Evolutionary conservation across 73 alveolate species (phyloP).

Genomic region (Tetrahymena malaccensis): DNA sequence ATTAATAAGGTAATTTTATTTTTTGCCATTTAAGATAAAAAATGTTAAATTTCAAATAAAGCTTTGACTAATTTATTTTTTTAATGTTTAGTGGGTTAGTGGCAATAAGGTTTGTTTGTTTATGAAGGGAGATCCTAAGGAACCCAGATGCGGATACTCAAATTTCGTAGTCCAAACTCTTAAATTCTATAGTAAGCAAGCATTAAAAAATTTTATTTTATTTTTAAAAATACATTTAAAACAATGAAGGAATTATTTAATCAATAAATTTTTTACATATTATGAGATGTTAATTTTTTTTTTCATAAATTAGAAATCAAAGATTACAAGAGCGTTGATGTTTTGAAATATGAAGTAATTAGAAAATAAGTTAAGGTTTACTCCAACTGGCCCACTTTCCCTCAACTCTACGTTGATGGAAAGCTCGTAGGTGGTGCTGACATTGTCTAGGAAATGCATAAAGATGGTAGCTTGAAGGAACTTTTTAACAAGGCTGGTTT

Average conservation of each 20-base stretch:
- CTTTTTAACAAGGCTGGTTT: slow-evolving; percentile 11
- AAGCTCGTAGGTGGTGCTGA: slow-evolving; percentile 80
- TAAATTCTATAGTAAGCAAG: slow-evolving; percentile 3
- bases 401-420: slow-evolving; percentile 61
- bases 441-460: slow-evolving; percentile 75
- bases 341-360: slow-evolving; percentile 48
- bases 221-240: no score
- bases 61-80: not conserved
- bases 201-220: no score
- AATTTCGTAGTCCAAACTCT: slow-evolving; percentile 62
- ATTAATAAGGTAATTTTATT: not conserved
- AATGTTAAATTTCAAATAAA: not conserved
- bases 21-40: not conserved
- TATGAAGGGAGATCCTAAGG: slow-evolving; percentile 78
- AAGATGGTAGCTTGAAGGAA: slow-evolving; percentile 67
- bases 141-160: slow-evolving; percentile 82
- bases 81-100: not conserved
- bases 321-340: slow-evolving; percentile 53
- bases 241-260: no score
- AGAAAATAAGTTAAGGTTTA: slow-evolving; percentile 73
- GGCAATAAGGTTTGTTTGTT: slow-evolving; percentile 66
- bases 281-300: no score
- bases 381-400: slow-evolving; percentile 88
- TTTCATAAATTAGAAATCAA: not conserved
- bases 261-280: no score